phyloP scores from a whole-genome alignment of 2,329 filamentous ascomycete genomes.

The Chrysoporthe austroafricana region DNA sequence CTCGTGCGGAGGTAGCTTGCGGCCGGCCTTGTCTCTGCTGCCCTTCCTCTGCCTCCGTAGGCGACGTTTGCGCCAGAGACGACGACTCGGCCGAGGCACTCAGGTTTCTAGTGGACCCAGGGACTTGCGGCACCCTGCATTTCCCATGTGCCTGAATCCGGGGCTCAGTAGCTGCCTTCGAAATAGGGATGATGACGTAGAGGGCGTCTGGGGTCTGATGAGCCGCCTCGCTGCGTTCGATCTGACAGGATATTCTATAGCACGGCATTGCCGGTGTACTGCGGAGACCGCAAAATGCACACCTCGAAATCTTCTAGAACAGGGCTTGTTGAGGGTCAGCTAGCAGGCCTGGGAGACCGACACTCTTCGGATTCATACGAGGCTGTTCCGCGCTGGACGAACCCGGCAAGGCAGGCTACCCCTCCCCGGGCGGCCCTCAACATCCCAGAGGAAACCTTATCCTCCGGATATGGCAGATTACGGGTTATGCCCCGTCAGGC shows the following conservation, averaged over 20 bases:
- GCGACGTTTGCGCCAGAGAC: neutral
- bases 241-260: neutral
- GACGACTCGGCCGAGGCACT: conserved; percentile 5
- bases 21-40: neutral
- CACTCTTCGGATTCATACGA: neutral
- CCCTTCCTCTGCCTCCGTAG: neutral
- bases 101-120: conserved; percentile 6
- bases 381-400: neutral
- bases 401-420: neutral
- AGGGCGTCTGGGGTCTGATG: conserved; percentile 5
- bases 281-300: neutral
- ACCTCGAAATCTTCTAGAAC: neutral
- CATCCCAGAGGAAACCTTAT: neutral
- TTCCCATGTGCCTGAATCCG: conserved; percentile 17
- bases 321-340: neutral
- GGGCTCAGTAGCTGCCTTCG: neutral
- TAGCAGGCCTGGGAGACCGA: neutral
- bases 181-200: conserved; percentile 13
- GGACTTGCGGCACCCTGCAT: conserved; percentile 12
- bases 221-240: conserved; percentile 1
- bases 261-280: neutral
- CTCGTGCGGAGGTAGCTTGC: neutral
- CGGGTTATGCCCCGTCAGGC: too few species aligned
- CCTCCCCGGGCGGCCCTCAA: neutral
- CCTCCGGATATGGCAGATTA: too few species aligned